Evolutionary conservation across 441 rosid genomes (phyloP).

Genomic region (Brassica hybrid): DNA sequence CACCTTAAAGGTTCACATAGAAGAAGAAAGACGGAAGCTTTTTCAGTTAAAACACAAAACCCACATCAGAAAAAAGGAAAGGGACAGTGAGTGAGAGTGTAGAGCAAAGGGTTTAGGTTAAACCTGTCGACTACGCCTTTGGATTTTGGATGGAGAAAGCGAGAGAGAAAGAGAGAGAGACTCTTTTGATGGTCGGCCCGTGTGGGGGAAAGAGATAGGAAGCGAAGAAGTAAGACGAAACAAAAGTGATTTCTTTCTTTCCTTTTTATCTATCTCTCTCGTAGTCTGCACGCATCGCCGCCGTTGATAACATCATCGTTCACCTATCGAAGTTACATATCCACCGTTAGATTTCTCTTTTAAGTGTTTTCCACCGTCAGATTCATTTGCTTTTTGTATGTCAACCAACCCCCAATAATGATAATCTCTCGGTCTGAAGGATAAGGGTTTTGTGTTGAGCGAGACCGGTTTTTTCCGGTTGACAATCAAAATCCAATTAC

Average conservation of each 20-base stretch:
- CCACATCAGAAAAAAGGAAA: not conserved
- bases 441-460: constrained; percentile 1
- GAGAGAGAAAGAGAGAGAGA: constrained; percentile 31
- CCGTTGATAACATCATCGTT: constrained; percentile 26
- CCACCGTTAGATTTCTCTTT: constrained; percentile 28
- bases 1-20: constrained; percentile 19
- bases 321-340: constrained; percentile 22
- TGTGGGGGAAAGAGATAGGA: constrained; percentile 42
- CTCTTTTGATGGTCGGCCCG: constrained; percentile 59
- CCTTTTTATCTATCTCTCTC: not conserved
- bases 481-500: not conserved
- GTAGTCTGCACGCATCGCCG: constrained; percentile 16
- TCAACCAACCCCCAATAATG: not conserved
- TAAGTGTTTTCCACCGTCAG: not conserved
- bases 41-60: too few relatives aligned
- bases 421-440: not conserved
- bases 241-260: not conserved
- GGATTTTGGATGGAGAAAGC: constrained; percentile 20
- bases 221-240: constrained; percentile 17
- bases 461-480: constrained; percentile 26
- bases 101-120: constrained; percentile 30
- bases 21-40: constrained; percentile 8
- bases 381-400: constrained; percentile 12
- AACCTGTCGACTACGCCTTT: constrained; percentile 26
- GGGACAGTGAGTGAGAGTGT: constrained; percentile 20